Base-by-base conservation (phyloP, 2,329 filamentous ascomycete genomes). In the Neonectria ditissima region DNA sequence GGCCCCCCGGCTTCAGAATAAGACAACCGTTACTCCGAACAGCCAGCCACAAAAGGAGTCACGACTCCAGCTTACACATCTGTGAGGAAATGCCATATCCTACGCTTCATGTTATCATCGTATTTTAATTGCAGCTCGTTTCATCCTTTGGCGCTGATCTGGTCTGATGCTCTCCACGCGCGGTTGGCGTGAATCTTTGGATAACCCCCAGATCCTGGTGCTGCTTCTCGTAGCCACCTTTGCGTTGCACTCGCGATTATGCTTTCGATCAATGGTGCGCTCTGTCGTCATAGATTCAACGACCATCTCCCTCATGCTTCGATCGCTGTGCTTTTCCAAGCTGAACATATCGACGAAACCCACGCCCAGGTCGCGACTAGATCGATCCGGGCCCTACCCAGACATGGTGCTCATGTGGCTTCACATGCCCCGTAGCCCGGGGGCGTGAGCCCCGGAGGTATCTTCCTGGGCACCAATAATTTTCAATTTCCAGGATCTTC, bases 401-500 rank as follows among this genome's bases (percentile, higher is more conserved):
- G 34, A 7, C 37, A 39, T 22, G 48, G 37, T 30, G 13, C 54
- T 53, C 37, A 41, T 24, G n/a, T 47, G 47, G 34, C 48, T 59
- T 18, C 41, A 37, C 26, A 10, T 16, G 43, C 51, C 60, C 55
- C 50, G 8, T 55, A 32, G 30, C 26, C 20, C 43, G 44, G 60
- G 60, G 59, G 60, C 55, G 45, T 55, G 55, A 51, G 55, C 50
- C 59, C 55, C 60, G 55, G 50, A 2, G 22, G 30, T 26, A 10
- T 44, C 34, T 55, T 22, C 18, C 18, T 41, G 32, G 24, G 51
- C n/a, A 30, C 48, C 48, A 47, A 59, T 54, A 13, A 16, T 22
- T 8, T 16, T 53, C 10, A n/a, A 28, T 37, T 41, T 39, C 14
- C 47, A n/a, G 47, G n/a, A 16, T 41, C 22, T 30, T 48, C 34